Base-by-base conservation (phyloP, 352 stramenopile genomes). In the Globisporangium cystogenes region DNA sequence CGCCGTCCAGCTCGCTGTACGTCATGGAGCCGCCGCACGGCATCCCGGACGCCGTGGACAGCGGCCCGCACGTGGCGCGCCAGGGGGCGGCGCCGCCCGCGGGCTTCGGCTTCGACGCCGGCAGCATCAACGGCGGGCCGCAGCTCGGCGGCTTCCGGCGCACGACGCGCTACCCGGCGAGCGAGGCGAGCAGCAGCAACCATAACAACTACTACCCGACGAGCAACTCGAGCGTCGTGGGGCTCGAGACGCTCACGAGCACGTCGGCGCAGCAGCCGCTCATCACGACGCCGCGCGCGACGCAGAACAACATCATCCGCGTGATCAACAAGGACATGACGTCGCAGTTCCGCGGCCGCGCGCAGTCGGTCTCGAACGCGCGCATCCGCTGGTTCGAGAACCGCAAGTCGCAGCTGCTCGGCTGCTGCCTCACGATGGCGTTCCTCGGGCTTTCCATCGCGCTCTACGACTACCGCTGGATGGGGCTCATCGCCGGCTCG, bases 311-410 rank as follows among this genome's bases (percentile, higher is more conserved):
- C 55, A 79, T 90, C 57, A 90, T 95, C 46, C 84, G 84, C 43
- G 84, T 95, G 16, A 95, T 95, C 60, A 88, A 95, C 70, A 95
- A 95, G 64, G 84, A 95, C 56, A 90, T 95, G 80, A 90, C 82
- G 37, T 60, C 82, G 42, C 80, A 95, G 59, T 95, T 95, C 62
- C 78, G 81, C 21, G 84, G 84, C 20, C 80, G 82, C 29, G 70
- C 78, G 46, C 78, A 87, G 56, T 90, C 78, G 18, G 70, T 71
- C 7, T 69, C 80, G 23, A 76, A 90, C 42, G 72, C 76, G 51
- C 80, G 79, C 37, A 91, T 95, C 53, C 75, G 74, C 47, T 95
- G 84, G 84, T 93, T 95, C 46, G 84, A 95, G 63, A 95, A 95
- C 59, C 78, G 84, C 20, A 95, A 95, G 67, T 92, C 80, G 39